These are phyloP conservation scores for Fusarium protoensiforme DNA, from an alignment of 2,329 filamentous ascomycete species.

Conservation along the genomic window DNA sequence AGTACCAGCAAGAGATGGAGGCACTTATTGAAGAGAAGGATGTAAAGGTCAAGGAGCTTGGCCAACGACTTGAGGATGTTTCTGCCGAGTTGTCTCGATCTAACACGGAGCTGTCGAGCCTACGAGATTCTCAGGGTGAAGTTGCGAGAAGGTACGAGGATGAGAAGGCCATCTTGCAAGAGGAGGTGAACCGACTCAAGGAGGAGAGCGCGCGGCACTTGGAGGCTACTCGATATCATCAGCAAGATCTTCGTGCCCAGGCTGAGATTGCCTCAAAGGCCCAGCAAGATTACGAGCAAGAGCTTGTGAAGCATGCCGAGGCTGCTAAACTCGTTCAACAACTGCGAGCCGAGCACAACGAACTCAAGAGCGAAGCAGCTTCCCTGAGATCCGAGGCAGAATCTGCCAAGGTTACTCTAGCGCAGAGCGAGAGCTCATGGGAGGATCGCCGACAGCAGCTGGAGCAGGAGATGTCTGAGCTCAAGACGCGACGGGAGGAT, in stretches of 20 bases:
- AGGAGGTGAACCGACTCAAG: slow-evolving; percentile 83
- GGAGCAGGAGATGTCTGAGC: slow-evolving; percentile 84
- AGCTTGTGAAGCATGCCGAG: slow-evolving; percentile 94
- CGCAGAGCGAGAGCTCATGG: slow-evolving; percentile 89
- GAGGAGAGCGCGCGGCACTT: slow-evolving; percentile 85
- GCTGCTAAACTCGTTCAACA: slow-evolving; percentile 87
- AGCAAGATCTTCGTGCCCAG: slow-evolving; percentile 91
- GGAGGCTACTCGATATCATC: slow-evolving; percentile 84
- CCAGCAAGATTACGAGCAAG: slow-evolving; percentile 94
- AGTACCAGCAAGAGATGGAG: slow-evolving; percentile 90
- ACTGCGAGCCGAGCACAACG: slow-evolving; percentile 82
- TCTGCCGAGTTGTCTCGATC: slow-evolving; percentile 82
- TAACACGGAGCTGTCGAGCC: slow-evolving; percentile 82
- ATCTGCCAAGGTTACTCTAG: slow-evolving; percentile 81
- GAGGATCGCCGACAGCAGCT: slow-evolving; percentile 82
- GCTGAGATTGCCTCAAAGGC: slow-evolving; percentile 93
- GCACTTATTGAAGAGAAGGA: slow-evolving; percentile 80
- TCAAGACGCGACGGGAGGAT: slow-evolving; percentile 84
- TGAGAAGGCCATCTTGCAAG: slow-evolving; percentile 81
- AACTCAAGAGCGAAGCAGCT: slow-evolving; percentile 82
- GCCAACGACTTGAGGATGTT: slow-evolving; percentile 86
- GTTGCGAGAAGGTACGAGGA: slow-evolving; percentile 77
- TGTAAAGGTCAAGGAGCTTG: slow-evolving; percentile 80
- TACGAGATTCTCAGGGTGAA: slow-evolving; percentile 86
- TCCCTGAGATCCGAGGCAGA: slow-evolving; percentile 84